phyloP scores from a whole-genome alignment of 805 yeast genomes.

The Scheffersomyces stipitis region DNA sequence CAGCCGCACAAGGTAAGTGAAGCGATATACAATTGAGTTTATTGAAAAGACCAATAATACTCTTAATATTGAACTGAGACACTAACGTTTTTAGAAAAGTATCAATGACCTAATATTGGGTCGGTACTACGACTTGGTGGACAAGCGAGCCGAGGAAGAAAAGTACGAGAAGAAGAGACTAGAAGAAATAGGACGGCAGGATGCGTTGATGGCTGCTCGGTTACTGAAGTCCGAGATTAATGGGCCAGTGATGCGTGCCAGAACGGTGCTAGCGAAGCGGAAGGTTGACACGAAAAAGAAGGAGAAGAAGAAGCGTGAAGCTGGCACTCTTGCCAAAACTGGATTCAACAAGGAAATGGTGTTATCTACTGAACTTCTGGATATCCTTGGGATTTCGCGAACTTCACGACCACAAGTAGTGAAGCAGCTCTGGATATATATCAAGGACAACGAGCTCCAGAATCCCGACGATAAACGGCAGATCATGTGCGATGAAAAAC shows the following conservation, averaged over 20 bases:
- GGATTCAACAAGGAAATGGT: slow-evolving; percentile 44
- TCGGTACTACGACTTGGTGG: slow-evolving; percentile 51
- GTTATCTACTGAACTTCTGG: slow-evolving; percentile 52
- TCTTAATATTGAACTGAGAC: not conserved
- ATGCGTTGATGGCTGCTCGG: slow-evolving; percentile 52
- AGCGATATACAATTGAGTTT: too few relatives aligned
- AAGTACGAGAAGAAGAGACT: slow-evolving; percentile 15
- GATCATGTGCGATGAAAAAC: slow-evolving; percentile 59
- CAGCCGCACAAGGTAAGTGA: slow-evolving; percentile 42
- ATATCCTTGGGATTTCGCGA: slow-evolving; percentile 41
- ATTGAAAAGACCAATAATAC: not conserved
- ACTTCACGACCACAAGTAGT: slow-evolving; percentile 71
- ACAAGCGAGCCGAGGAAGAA: slow-evolving; percentile 34
- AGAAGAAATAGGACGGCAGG: slow-evolving; percentile 45
- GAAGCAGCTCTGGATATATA: slow-evolving; percentile 68
- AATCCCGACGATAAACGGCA: slow-evolving; percentile 66
- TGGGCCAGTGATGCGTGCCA: slow-evolving; percentile 21
- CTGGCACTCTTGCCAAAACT: slow-evolving; percentile 29
- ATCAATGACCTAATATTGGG: slow-evolving; percentile 61
- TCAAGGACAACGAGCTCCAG: slow-evolving; percentile 61
- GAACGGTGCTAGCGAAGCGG: slow-evolving; percentile 2
- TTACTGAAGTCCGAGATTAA: slow-evolving; percentile 37
- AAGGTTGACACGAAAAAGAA: slow-evolving; percentile 13
- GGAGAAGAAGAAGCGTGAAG: slow-evolving; percentile 15
- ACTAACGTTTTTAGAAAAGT: slow-evolving; percentile 42